Evolutionary conservation across 176 grass and related monocot genomes (phyloP), one percentile per base, ranked within the genome.

Genomic region (Luzula sylvatica): DNA sequence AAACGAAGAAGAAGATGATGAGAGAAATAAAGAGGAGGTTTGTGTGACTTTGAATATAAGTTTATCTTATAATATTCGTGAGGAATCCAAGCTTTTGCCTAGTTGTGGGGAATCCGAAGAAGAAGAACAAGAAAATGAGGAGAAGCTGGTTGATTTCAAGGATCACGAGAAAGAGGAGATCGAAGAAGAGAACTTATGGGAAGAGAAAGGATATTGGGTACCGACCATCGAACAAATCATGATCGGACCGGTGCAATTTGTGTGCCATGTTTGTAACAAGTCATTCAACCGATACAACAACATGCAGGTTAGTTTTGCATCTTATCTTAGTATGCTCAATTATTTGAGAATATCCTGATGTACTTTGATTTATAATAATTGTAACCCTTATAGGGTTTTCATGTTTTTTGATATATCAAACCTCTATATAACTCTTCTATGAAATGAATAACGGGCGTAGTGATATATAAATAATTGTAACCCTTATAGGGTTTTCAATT

Each of bases 271-370:
- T 60, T 95, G 89, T 15, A 85, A 75, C 64, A 95, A 95, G 53
- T 78, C 32, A 52, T 95, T 95, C 89, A 95, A 84, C 56, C 46
- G 89, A 72, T 86, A 95, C 65, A 95, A 95, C 40, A 95, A 95
- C 46, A 78, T 95, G 84, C 89, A 88, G 89, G 89, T 96, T 30
- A 47, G 1, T 32, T 26, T 11, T 63, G 46, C 3, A 35, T 35
- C 9, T 9, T 35, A 9, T 17, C 11, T 38, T 59, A 38, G 5
- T 38, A 12, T 59, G 29, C 11, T 11, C 26, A 42, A 15, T 41
- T 62, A 62, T 62, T 24, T 46, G 15, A 26, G 23, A 21, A 27
- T 26, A 11, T 11, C 11, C 25, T 6, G 14, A 53, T 11, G 28
- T 4, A 14, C 24, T 26, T 11, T 29, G 28, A 18, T 13, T 57